Evolutionary conservation across 179 eudicot genomes (phyloP).

Genomic region (Beta corolliflora): DNA sequence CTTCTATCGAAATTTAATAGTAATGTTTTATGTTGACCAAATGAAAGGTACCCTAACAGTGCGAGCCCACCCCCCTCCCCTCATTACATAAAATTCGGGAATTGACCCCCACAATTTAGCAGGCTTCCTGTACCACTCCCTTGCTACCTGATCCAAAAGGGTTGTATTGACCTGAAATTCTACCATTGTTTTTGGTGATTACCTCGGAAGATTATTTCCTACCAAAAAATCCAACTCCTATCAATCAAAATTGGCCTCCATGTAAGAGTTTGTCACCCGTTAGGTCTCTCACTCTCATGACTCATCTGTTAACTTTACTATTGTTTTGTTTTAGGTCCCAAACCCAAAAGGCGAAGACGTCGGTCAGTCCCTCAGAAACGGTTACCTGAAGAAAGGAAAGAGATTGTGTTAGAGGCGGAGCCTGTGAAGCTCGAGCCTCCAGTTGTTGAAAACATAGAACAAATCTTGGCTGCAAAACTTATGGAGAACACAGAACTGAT

Average conservation of each 20-base stretch:
- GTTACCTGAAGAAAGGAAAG: constrained; percentile 13
- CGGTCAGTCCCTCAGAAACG: constrained; percentile 18
- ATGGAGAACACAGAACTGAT: constrained; percentile 49
- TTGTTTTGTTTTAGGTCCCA: constrained; percentile 16
- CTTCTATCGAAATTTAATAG: not conserved
- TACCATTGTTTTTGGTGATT: not conserved
- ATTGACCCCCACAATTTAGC: not conserved
- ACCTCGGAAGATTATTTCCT: not conserved
- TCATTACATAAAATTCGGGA: not conserved
- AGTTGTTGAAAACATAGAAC: constrained; percentile 37
- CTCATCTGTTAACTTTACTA: not conserved
- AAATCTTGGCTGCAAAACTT: constrained; percentile 46
- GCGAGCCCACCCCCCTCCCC: not conserved
- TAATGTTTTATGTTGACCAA: not conserved
- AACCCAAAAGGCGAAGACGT: constrained; percentile 26
- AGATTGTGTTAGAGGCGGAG: constrained; percentile 13
- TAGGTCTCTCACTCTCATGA: not conserved
- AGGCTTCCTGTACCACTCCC: not conserved
- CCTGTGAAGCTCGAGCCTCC: constrained; percentile 13
- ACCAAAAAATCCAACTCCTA: not conserved
- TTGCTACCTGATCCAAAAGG: not conserved
- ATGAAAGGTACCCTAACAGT: not conserved
- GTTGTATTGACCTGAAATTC: not conserved
- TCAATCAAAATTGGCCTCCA: not conserved
- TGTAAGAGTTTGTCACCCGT: not conserved